Evolutionary conservation across 2,329 filamentous ascomycete genomes (phyloP).

Genomic region (Scytalidium lignicola): DNA sequence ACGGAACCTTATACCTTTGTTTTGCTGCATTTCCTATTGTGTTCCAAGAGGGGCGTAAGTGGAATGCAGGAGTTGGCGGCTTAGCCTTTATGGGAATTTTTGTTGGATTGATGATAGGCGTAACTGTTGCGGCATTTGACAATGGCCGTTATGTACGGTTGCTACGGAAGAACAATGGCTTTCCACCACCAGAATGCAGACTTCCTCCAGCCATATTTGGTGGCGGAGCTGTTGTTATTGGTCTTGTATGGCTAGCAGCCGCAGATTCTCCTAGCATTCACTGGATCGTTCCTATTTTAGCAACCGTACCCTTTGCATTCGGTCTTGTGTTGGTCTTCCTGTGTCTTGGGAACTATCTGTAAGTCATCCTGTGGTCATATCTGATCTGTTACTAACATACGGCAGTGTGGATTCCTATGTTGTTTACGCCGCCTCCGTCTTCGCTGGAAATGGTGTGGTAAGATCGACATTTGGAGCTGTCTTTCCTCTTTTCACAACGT

Average conservation of each 20-base stretch:
- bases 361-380: too few species aligned
- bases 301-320: conserved; percentile 51
- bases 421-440: conserved; percentile 32
- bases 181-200: conserved; percentile 44
- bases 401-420: conserved; percentile 34
- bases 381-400: conserved; percentile 3
- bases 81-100: conserved; percentile 54
- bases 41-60: conserved; percentile 53
- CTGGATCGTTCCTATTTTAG: conserved; percentile 47
- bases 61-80: conserved; percentile 52
- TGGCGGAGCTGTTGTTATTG: conserved; percentile 47
- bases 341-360: conserved; percentile 35
- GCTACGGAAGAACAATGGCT: conserved; percentile 42
- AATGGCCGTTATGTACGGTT: conserved; percentile 43
- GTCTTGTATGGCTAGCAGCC: conserved; percentile 56
- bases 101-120: conserved; percentile 43
- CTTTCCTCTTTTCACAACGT: conserved; percentile 29
- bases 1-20: conserved; percentile 56
- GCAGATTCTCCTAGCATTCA: conserved; percentile 35
- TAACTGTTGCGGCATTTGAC: conserved; percentile 41
- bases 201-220: conserved; percentile 50
- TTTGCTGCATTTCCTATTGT: conserved; percentile 60
- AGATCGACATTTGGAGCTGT: conserved; percentile 29
- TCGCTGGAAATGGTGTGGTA: conserved; percentile 33
- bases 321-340: conserved; percentile 40